phyloP scores from a whole-genome alignment of 495 filamentous ascomycete genomes.

The Rusavskia elegans region DNA sequence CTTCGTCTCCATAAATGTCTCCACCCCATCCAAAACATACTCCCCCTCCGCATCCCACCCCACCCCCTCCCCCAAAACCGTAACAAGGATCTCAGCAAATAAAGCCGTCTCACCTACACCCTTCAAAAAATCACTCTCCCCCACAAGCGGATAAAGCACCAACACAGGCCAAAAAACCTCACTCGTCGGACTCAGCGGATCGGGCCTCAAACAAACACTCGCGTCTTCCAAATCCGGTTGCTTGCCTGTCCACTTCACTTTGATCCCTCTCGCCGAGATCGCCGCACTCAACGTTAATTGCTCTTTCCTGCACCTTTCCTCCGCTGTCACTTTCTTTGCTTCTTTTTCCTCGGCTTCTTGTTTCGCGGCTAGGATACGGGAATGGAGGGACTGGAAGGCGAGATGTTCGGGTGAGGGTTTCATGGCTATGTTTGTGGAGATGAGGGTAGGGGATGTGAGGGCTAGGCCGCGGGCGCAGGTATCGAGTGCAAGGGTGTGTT shows the following conservation, averaged over 20 bases:
- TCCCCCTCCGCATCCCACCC: conserved; percentile 41
- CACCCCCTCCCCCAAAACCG: conserved; percentile 70
- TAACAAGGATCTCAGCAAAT: conserved; percentile 28
- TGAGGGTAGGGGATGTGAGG: conserved; percentile 41
- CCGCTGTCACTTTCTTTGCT: conserved; percentile 26
- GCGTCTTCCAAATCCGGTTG: conserved; percentile 79
- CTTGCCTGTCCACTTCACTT: conserved; percentile 44
- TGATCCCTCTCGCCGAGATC: conserved; percentile 57
- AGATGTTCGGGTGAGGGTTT: conserved; percentile 4
- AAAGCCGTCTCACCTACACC: conserved; percentile 52
- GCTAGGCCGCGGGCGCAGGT: conserved; percentile 51
- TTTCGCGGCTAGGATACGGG: conserved; percentile 32
- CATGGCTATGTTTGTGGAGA: neutral
- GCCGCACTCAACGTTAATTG: conserved; percentile 48
- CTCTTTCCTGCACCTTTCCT: conserved; percentile 37
- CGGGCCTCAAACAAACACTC: conserved; percentile 45
- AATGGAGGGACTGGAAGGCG: conserved; percentile 35
- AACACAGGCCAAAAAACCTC: conserved; percentile 61
- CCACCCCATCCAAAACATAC: conserved; percentile 31
- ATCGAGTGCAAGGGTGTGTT: conserved; percentile 60
- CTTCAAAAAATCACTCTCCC: conserved; percentile 83
- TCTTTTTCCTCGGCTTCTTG: conserved; percentile 12
- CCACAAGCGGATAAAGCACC: conserved; percentile 65
- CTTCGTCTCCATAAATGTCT: conserved; percentile 77
- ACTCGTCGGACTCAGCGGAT: conserved; percentile 56